Evolutionary conservation across 495 filamentous ascomycete species (phyloP).

Genomic region (Filosporella fistucella): DNA sequence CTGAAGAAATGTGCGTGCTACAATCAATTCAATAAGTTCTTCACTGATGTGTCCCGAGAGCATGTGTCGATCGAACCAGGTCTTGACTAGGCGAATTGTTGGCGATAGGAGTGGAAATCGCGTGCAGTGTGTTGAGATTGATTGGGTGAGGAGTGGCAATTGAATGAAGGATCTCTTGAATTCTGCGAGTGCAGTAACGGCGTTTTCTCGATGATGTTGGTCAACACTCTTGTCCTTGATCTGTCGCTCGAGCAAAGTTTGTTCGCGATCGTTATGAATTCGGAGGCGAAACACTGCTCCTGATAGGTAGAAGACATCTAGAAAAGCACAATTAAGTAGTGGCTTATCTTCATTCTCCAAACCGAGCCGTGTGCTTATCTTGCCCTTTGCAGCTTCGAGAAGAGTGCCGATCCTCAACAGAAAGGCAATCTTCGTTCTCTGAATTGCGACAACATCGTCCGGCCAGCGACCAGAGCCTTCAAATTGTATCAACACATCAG

Average conservation of each 20-base stretch:
- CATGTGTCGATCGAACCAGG: slow-evolving; percentile 84
- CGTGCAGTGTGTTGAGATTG: slow-evolving; percentile 71
- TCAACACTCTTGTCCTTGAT: slow-evolving; percentile 67
- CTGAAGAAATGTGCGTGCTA: slow-evolving; percentile 68
- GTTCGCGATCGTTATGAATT: slow-evolving; percentile 80
- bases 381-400: slow-evolving; percentile 46
- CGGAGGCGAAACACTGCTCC: slow-evolving; percentile 65
- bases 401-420: slow-evolving; percentile 74
- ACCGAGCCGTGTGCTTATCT: slow-evolving; percentile 59
- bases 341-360: slow-evolving; percentile 68
- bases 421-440: slow-evolving; percentile 90
- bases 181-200: slow-evolving; percentile 58
- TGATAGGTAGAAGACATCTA: slow-evolving; percentile 71
- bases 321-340: slow-evolving; percentile 72
- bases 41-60: slow-evolving; percentile 69
- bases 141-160: slow-evolving; percentile 73
- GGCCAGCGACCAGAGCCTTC: slow-evolving; percentile 94
- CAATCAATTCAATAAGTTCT: slow-evolving; percentile 79
- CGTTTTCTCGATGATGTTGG: slow-evolving; percentile 57
- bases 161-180: slow-evolving; percentile 71
- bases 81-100: slow-evolving; percentile 82
- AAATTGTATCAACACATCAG: slow-evolving; percentile 78
- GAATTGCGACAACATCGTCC: slow-evolving; percentile 82
- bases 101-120: slow-evolving; percentile 77
- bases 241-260: slow-evolving; percentile 69